A percentile compares a stretch with the other conserved stretches of the same genome.
These are phyloP conservation scores for Penicillium herquei DNA, from an alignment of 495 filamentous ascomycete species.

Conservation along the genomic window DNA sequence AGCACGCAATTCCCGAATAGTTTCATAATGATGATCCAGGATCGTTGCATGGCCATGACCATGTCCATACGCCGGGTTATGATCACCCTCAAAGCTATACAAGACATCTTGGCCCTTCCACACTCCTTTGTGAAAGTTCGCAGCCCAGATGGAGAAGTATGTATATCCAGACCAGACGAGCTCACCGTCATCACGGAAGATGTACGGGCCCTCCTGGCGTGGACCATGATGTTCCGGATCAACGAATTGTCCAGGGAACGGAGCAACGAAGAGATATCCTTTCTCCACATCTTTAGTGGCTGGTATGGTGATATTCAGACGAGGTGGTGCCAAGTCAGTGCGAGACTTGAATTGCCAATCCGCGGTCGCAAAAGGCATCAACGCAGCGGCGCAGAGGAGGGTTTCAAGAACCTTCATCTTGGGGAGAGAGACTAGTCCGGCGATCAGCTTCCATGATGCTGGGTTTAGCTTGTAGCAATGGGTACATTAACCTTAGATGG, in stretches of 20 bases:
- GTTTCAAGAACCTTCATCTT: slow-evolving; percentile 36
- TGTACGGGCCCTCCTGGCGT: slow-evolving; percentile 44
- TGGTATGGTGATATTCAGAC: slow-evolving; percentile 53
- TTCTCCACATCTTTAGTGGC: slow-evolving; percentile 35
- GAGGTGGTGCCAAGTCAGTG: slow-evolving; percentile 49
- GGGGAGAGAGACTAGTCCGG: slow-evolving; percentile 13
- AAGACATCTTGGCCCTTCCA: slow-evolving; percentile 45
- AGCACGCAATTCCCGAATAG: slow-evolving; percentile 39
- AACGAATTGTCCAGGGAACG: slow-evolving; percentile 12
- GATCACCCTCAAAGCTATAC: slow-evolving; percentile 48
- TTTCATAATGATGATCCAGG: slow-evolving; percentile 48
- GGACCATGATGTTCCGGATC: slow-evolving; percentile 45
- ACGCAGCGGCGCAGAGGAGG: slow-evolving; percentile 19
- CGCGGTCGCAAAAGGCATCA: slow-evolving; percentile 23
- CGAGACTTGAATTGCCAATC: slow-evolving; percentile 44
- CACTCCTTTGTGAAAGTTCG: slow-evolving; percentile 31
- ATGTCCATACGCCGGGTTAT: slow-evolving; percentile 45
- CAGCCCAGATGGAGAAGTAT: slow-evolving; percentile 45
- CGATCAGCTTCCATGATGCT: slow-evolving; percentile 42
- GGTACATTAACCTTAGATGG: slow-evolving; percentile 59
- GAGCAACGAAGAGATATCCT: slow-evolving; percentile 51
- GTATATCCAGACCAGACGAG: slow-evolving; percentile 53
- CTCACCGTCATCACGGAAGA: slow-evolving; percentile 50
- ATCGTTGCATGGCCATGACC: slow-evolving; percentile 44
- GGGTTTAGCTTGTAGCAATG: slow-evolving; percentile 33